Base-by-base conservation (phyloP, 805 yeast genomes). In the Diddensiella santjacobensis region DNA sequence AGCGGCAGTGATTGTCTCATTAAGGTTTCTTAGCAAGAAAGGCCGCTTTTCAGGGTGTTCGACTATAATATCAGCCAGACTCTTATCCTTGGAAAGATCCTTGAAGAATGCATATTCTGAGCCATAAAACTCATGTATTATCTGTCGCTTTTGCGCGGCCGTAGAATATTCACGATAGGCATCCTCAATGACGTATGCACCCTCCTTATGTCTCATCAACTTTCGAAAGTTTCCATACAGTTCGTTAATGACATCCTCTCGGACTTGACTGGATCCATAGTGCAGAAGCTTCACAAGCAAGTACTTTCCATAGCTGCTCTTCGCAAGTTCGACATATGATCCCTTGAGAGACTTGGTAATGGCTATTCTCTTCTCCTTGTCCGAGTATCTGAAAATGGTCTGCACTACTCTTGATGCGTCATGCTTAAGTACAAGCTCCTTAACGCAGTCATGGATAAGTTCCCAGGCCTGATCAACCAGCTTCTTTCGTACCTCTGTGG, bases 131-230 rank as follows among this genome's bases (percentile, higher is more conserved):
- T 91, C 99, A 68, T 93, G 81, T 56, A 91, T 80, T 85, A 91
- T 90, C 69, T 87, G 96, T 48, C 80, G 79, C 67, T 80, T 86
- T 69, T 91, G 98, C 54, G 83, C 87, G 24, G 84, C 77, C 20
- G 88, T 80, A 8, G 96, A 80, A 67, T 90, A 91, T 49, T 89
- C 78, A 20, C 87, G 87, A 64, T 74, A 91, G 61, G 87, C 74
- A 73, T 91, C 99, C 69, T 91, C 98, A 56, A 90, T 89, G 35
- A 91, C 98, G 61, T 91, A 89, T 11, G 98, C 98, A 69, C 97
- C 99, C 74, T 91, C 98, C 71, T 86, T 84, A 70, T 91, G 97
- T 73, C 95, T 82, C 93, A 91, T 88, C 50, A 91, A 73, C 69
- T 88, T 91, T 66, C 96, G 78, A 61, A 87, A 78, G 59, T 83